These are phyloP conservation scores for Phascolomyces articulosus DNA, from an alignment of 371 early-diverging fungal genomes.

Conservation along the genomic window DNA sequence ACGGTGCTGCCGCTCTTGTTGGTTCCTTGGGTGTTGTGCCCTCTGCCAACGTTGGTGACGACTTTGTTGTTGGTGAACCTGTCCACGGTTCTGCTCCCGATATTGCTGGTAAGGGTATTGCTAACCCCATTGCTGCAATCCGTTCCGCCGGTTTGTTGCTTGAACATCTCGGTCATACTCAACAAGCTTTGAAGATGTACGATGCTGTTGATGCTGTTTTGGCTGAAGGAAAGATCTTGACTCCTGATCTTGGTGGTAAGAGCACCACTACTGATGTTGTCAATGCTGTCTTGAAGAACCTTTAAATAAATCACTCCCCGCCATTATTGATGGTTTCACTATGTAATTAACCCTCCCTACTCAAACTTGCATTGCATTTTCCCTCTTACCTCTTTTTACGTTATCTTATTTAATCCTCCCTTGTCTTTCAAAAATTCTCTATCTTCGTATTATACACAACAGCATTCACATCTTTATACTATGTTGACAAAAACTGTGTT, in stretches of 20 bases:
- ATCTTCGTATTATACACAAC: no score
- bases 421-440: no score
- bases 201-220: constrained; percentile 86
- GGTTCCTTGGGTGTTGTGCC: constrained; percentile 95
- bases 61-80: constrained; percentile 93
- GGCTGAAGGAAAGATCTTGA: constrained; percentile 64
- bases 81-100: constrained; percentile 97
- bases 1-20: constrained; percentile 95
- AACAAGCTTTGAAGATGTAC: constrained; percentile 79
- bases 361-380: constrained; percentile 1
- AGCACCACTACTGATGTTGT: constrained; percentile 85
- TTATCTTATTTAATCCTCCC: not conserved
- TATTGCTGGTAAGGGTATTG: constrained; percentile 93
- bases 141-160: constrained; percentile 91
- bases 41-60: constrained; percentile 91
- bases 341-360: not conserved
- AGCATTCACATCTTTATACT: no score
- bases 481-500: not conserved
- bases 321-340: not conserved
- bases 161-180: constrained; percentile 77
- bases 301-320: constrained; percentile 32
- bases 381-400: not conserved
- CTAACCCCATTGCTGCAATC: constrained; percentile 94
- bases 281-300: constrained; percentile 76
- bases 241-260: constrained; percentile 93